A percentile compares a stretch with the other conserved stretches of the same genome.
Evolutionary conservation across 2,329 filamentous ascomycete species (phyloP).

Genomic region (Atkinsonella hypoxylon): DNA sequence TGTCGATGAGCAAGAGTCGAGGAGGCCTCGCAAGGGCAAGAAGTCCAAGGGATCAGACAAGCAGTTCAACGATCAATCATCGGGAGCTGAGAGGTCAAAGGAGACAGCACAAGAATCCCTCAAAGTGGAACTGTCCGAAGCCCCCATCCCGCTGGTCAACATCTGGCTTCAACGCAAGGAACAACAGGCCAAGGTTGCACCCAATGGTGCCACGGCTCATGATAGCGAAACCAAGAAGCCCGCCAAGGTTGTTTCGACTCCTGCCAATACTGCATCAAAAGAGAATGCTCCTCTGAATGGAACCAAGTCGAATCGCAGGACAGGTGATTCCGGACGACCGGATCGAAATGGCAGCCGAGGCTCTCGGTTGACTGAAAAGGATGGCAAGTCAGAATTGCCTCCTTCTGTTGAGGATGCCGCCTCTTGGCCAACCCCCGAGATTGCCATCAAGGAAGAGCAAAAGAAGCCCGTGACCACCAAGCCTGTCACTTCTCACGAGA

Average conservation of each 20-base stretch:
- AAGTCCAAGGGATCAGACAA: slow-evolving; percentile 38
- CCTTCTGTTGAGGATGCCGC: slow-evolving; percentile 65
- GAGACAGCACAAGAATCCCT: slow-evolving; percentile 29
- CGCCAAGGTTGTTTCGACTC: slow-evolving; percentile 11
- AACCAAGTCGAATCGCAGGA: slow-evolving; percentile 30
- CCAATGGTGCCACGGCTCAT: slow-evolving; percentile 16
- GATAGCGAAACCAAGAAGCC: slow-evolving; percentile 33
- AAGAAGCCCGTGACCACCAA: slow-evolving; percentile 51
- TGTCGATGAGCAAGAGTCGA: slow-evolving; percentile 45
- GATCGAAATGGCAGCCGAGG: slow-evolving; percentile 36
- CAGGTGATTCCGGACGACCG: slow-evolving; percentile 26
- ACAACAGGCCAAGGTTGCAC: slow-evolving; percentile 42
- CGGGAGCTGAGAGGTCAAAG: slow-evolving; percentile 45
- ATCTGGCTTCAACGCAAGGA: slow-evolving; percentile 75
- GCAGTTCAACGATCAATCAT: slow-evolving; percentile 36
- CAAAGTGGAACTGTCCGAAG: slow-evolving; percentile 62
- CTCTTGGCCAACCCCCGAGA: slow-evolving; percentile 85
- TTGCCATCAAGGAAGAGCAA: slow-evolving; percentile 57
- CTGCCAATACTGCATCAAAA: slow-evolving; percentile 9
- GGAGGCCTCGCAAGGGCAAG: slow-evolving; percentile 45
- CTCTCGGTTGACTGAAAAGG: slow-evolving; percentile 31
- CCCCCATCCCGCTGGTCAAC: slow-evolving; percentile 74
- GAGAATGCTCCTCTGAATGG: slow-evolving; percentile 23
- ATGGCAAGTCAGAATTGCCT: slow-evolving; percentile 23
- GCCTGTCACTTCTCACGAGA: slow-evolving; percentile 46